These are phyloP conservation scores for Trichoderma sp. DNA, from an alignment of 2,329 filamentous ascomycete species.

Conservation along the genomic window DNA sequence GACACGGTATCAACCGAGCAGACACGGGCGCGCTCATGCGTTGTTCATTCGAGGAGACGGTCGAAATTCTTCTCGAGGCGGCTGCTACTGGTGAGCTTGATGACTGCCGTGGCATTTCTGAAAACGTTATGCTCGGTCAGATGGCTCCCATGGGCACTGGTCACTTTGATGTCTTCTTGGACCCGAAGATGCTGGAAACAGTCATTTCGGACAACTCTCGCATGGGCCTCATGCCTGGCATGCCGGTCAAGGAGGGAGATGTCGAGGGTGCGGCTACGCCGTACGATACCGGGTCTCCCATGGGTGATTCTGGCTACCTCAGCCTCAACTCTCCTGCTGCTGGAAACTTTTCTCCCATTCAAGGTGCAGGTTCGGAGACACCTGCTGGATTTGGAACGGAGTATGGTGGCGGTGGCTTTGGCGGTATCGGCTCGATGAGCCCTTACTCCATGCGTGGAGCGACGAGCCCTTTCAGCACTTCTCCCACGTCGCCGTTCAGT, in stretches of 20 bases:
- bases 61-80: slow-evolving; percentile 95
- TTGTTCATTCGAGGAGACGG: slow-evolving; percentile 98
- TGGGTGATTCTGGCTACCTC: slow-evolving; percentile 71
- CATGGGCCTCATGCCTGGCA: slow-evolving; percentile 78
- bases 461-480: slow-evolving; percentile 77
- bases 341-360: slow-evolving; percentile 77
- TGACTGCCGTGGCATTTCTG: slow-evolving; percentile 96
- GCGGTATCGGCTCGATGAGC: slow-evolving; percentile 58
- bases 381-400: slow-evolving; percentile 68
- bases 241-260: slow-evolving; percentile 74
- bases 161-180: slow-evolving; percentile 90
- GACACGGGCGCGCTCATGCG: slow-evolving; percentile 98
- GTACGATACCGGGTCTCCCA: slow-evolving; percentile 85
- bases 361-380: slow-evolving; percentile 72
- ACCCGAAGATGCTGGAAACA: slow-evolving; percentile 93
- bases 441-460: slow-evolving; percentile 64
- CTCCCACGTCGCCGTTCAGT: slow-evolving; percentile 67
- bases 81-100: slow-evolving; percentile 94
- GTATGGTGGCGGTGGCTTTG: slow-evolving; percentile 58
- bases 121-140: slow-evolving; percentile 98
- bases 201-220: slow-evolving; percentile 91
- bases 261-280: slow-evolving; percentile 88
- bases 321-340: slow-evolving; percentile 65
- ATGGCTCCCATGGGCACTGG: slow-evolving; percentile 96
- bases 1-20: slow-evolving; percentile 97